Evolutionary conservation across 768 basidiomycete species (phyloP), one percentile per base, ranked within the genome.

Genomic region (Pleurotus salmoneostramineus): DNA sequence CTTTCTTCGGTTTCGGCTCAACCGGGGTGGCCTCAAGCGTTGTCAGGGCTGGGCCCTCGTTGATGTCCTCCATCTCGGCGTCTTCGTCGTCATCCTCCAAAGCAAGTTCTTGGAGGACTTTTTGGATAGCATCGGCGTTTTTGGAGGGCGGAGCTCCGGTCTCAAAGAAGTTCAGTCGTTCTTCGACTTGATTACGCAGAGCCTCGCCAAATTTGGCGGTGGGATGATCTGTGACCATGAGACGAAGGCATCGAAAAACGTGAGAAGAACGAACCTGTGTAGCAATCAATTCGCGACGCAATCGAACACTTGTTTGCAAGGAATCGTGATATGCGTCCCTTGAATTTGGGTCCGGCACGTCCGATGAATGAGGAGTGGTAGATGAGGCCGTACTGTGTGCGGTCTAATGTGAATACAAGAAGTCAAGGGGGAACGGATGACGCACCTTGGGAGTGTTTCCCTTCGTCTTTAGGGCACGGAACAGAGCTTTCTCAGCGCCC

Each of bases 281-380:
- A 98, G 72, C 95, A 98, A 70, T 98, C 96, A 73, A 98, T 98
- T 56, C 96, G 83, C 12, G 93, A 91, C 1, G 96, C 96, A 64
- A 98, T 98, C 56, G 95, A 95, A 68, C 93, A 95, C 74, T 98
- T 98, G 82, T 98, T 98, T 40, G 96, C 96, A 6, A 98, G 80
- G 83, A 98, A 98, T n/a, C 96, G 88, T 3, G 95, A 97, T 68
- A 98, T 98, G 56, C 96, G 89, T 7, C 96, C 96, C 79, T 98
- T 98, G 80, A 91, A 85, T 73, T 95, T 96, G 44, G 93, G 82
- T 14, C 88, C 92, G 4, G 96, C 96, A 45, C 95, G 91, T 8
- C 94, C 95, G 69, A 98, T 98, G 77, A 97, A 98, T 1, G 94
- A 81, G 15, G 95, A 95, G 74, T 98, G 95, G 72, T 95, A 98